Evolutionary conservation across 2,329 filamentous ascomycete genomes (phyloP).

Genomic region (Paecilomyces formosus): DNA sequence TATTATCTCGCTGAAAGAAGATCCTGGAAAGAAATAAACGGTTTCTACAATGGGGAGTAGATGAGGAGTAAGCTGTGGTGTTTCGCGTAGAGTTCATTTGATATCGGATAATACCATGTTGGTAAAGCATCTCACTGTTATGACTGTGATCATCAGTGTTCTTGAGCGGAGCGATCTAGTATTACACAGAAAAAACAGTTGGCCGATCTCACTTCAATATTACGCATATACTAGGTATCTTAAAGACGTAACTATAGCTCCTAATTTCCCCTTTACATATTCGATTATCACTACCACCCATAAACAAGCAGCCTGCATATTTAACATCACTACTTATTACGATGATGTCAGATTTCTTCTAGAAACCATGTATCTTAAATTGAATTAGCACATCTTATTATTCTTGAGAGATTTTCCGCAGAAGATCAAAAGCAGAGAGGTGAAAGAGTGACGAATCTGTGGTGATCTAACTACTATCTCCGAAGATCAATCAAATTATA

Average conservation of each 20-base stretch:
- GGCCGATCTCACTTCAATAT: not conserved
- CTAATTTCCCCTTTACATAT: no score
- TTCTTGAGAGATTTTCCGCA: no score
- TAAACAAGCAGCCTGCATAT: not conserved
- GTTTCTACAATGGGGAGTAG: not conserved
- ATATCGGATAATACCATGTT: not conserved
- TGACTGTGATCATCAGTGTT: not conserved
- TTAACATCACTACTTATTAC: not conserved
- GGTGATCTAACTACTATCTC: no score
- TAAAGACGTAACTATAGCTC: not conserved
- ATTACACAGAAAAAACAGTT: not conserved
- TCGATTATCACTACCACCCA: not conserved
- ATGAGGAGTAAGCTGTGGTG: not conserved
- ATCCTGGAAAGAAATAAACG: conserved; percentile 22
- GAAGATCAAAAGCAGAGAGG: no score
- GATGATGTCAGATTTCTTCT: not conserved
- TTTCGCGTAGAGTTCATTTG: not conserved
- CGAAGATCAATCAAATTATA: no score
- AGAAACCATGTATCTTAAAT: not conserved
- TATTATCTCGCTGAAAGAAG: conserved; percentile 84
- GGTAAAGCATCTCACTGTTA: not conserved
- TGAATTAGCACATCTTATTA: not conserved
- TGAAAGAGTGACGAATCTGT: no score
- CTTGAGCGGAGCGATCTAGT: not conserved
- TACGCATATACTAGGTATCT: not conserved